These are phyloP conservation scores for Echeveria elegans DNA, from an alignment of 164 flowering plant species.

Conservation along the genomic window DNA sequence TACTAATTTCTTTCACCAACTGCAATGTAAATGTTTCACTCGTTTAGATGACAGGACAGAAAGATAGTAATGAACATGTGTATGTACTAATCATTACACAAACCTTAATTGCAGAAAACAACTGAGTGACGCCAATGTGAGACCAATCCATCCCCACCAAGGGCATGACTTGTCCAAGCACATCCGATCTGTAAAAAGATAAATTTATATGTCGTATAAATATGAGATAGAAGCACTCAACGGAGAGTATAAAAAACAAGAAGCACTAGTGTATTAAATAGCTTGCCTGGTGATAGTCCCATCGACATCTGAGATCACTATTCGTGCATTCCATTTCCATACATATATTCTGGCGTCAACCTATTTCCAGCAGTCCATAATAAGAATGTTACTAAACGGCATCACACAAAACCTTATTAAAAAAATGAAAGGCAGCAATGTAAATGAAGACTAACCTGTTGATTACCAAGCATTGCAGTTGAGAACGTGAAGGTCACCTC, in stretches of 20 bases:
- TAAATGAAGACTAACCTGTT: slow-evolving; percentile 44
- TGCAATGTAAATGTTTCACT: background rate
- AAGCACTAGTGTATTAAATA: background rate
- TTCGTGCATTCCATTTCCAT: slow-evolving; percentile 93
- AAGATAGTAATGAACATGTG: background rate
- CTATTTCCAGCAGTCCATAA: slow-evolving; percentile 26
- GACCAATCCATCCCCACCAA: slow-evolving; percentile 96
- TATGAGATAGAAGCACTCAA: background rate
- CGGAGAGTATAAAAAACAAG: background rate
- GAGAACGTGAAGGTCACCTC: slow-evolving; percentile 71
- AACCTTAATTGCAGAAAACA: slow-evolving; percentile 93
- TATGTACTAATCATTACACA: slow-evolving; percentile 14
- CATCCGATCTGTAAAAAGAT: slow-evolving; percentile 66
- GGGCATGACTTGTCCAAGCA: slow-evolving; percentile 99
- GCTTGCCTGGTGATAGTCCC: slow-evolving; percentile 94
- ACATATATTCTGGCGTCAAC: slow-evolving; percentile 88
- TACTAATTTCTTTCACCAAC: background rate
- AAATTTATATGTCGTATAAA: background rate
- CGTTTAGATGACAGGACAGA: background rate
- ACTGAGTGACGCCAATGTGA: slow-evolving; percentile 87
- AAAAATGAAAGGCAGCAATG: background rate
- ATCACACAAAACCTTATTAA: background rate
- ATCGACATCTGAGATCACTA: slow-evolving; percentile 96
- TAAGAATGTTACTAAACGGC: background rate
- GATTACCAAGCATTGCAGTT: slow-evolving; percentile 82